Conservation (phyloP, 441 rosid genomes). For the Aquilaria agallochum region DNA sequence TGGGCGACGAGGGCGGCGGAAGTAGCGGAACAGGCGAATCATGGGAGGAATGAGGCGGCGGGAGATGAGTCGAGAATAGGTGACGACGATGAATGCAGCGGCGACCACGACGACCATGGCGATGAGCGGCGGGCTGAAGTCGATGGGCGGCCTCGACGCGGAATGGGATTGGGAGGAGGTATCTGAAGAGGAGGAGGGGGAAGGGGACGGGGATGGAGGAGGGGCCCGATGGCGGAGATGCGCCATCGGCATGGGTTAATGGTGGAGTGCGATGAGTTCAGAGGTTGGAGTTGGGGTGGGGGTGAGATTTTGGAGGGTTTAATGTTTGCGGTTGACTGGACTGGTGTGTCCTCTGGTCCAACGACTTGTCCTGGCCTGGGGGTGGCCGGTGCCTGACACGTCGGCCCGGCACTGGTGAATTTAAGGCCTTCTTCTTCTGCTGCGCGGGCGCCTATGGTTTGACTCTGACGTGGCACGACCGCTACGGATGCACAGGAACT, state of each 20-base stretch:
- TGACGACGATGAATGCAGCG: conserved; percentile 65
- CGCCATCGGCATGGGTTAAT: conserved; percentile 13
- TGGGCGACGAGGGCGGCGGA: conserved; percentile 46
- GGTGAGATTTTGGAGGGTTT: conserved; percentile 11
- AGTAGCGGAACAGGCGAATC: conserved; percentile 33
- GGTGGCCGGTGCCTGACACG: conserved; percentile 29
- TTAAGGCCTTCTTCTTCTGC: conserved; percentile 26
- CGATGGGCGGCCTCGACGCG: conserved; percentile 40
- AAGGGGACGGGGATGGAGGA: conserved; percentile 15
- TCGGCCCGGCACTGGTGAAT: conserved; percentile 27
- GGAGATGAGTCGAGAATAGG: conserved; percentile 78
- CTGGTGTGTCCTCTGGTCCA: conserved; percentile 6
- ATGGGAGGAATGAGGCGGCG: conserved; percentile 54
- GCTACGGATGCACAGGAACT: too few species aligned
- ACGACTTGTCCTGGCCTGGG: conserved; percentile 14
- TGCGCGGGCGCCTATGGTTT: conserved; percentile 3
- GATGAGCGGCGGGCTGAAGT: conserved; percentile 84
- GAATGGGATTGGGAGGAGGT: conserved; percentile 13
- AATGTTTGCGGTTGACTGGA: conserved; percentile 14
- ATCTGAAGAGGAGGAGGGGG: conserved; percentile 2
- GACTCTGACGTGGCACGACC: too few species aligned
- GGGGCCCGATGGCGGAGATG: conserved; percentile 21
- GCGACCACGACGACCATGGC: conserved; percentile 91
- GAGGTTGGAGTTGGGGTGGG: neutral
- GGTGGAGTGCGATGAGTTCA: conserved; percentile 1